Conservation (phyloP, 495 filamentous ascomycete genomes). For the Aspergillus panamensis region DNA sequence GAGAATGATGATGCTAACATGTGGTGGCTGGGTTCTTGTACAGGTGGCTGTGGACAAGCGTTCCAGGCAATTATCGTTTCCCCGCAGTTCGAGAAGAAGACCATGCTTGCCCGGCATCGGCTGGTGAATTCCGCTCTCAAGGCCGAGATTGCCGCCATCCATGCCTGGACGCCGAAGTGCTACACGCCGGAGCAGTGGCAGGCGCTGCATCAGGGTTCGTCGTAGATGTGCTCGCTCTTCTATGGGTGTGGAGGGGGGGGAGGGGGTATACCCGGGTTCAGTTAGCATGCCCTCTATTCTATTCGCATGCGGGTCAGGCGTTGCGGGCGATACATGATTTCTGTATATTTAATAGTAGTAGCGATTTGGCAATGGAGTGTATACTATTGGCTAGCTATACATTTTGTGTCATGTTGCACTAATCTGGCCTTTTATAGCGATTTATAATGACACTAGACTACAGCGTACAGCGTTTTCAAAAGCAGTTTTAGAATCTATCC, state of each 20-base stretch:
- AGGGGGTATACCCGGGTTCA: conserved; percentile 17
- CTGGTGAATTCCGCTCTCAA: conserved; percentile 85
- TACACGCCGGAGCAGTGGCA: conserved; percentile 93
- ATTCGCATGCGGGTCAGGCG: conserved; percentile 17
- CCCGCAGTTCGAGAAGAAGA: conserved; percentile 80
- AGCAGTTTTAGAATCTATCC: conserved; percentile 35
- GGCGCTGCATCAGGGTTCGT: conserved; percentile 52
- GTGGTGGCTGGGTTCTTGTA: not conserved
- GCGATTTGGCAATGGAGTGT: conserved; percentile 1
- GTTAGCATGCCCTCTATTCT: conserved; percentile 13
- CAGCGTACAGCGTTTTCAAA: not conserved
- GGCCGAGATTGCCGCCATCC: conserved; percentile 89
- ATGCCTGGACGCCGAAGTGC: conserved; percentile 98
- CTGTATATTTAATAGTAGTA: conserved; percentile 20
- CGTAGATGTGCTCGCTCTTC: not conserved
- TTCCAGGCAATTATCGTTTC: conserved; percentile 92
- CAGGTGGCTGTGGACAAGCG: conserved; percentile 93
- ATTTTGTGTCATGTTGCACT: not conserved
- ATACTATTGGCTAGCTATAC: conserved; percentile 2
- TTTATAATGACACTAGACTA: not conserved
- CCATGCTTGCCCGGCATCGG: conserved; percentile 79
- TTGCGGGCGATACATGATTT: conserved; percentile 15
- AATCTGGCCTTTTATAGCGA: conserved; percentile 6
- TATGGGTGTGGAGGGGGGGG: not conserved
- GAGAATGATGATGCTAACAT: not conserved